Evolutionary conservation across 1,139 yeast species (phyloP), one percentile per base, ranked within the genome.

Genomic region (Yamadazyma dushanensis): DNA sequence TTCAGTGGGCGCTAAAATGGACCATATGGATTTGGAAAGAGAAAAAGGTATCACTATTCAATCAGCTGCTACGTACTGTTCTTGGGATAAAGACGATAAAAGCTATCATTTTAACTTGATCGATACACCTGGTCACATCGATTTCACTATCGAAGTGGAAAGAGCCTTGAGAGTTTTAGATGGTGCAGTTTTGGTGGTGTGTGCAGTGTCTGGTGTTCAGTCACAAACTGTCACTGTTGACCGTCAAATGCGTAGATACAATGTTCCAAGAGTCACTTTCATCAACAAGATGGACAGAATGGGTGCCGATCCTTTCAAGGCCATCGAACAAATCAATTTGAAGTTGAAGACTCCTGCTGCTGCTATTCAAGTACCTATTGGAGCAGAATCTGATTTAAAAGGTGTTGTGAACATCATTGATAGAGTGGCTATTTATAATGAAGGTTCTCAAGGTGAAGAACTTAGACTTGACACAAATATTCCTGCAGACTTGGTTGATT

Each of bases 81-180:
- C 95, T 38, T 92, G 98, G 98, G 82, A 82, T 40, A 87, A 86
- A 59, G 83, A 76, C 40, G 62, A 69, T 35, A 61, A 71, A 42
- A 74, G 76, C 45, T 90, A 83, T 61, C 96, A 88, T 60, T 89
- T 89, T 70, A 92, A 92, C 61, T 70, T 92, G 38, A 96, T 92
- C 39, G 98, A 92, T 61, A 92, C 98, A 0, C 98, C 98, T 0
- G 98, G 98, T 0, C 98, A 92, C 60, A 92, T 92, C 66, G 98
- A 92, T 64, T 92, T 92, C 72, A 92, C 98, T 38, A 92, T 92
- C 55, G 98, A 92, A 66, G 98, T 92, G 34, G 98, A 92, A 69
- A 81, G 98, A 59, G 98, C 98, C 10, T 71, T 92, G 61, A 77
- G 98, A 62, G 98, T 92, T 34, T 71, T 92, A 46, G 98, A 92